Evolutionary conservation across 257 asterid genomes (phyloP).

Genomic region (Voacanga thouarsii): DNA sequence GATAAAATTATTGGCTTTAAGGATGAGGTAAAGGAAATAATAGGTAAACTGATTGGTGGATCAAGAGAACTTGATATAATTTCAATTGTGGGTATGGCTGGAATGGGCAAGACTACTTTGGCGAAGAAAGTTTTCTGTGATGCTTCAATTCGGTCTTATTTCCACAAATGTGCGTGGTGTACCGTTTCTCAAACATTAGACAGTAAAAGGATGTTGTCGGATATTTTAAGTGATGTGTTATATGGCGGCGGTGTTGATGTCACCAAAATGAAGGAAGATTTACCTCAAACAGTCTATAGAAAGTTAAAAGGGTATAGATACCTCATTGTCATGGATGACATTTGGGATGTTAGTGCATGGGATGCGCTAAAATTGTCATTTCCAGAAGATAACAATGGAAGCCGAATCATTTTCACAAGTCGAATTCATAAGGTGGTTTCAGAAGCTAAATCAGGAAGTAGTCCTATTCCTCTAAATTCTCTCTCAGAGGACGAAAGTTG

Average conservation of each 20-base stretch:
- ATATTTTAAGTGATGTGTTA: no score
- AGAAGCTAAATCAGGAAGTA: neutral
- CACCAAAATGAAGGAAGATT: neutral
- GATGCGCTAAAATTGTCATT: neutral
- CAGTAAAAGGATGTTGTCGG: neutral
- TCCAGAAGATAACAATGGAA: neutral
- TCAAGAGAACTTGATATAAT: neutral
- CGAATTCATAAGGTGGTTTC: neutral
- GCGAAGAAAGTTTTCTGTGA: neutral
- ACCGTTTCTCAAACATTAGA: neutral
- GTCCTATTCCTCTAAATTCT: no score
- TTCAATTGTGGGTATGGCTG: neutral
- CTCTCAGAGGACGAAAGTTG: neutral
- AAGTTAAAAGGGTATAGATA: neutral
- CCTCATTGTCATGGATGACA: neutral
- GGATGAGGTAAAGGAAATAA: neutral
- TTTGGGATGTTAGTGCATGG: neutral
- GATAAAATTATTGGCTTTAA: neutral
- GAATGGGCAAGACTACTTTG: neutral
- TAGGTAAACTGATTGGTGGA: neutral
- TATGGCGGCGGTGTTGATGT: neutral
- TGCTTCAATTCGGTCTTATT: neutral
- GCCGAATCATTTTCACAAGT: neutral
- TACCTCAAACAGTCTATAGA: neutral
- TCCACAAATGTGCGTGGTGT: neutral